A percentile compares a stretch with the other conserved stretches of the same genome.
phyloP scores from a whole-genome alignment of 129 eudicot genomes.

The Pittosporum tobira region DNA sequence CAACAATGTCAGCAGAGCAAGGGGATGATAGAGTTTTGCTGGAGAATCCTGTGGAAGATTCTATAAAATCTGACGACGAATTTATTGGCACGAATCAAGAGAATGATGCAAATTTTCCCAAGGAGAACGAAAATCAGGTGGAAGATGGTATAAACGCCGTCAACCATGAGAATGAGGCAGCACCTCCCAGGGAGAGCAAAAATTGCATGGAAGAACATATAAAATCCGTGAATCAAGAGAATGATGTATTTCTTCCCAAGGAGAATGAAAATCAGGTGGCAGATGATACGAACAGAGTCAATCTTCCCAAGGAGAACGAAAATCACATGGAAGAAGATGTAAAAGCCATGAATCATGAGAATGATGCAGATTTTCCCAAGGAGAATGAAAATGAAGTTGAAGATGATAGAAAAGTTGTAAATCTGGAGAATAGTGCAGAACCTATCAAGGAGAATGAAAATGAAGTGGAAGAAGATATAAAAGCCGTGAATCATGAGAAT shows the following conservation, averaged over 20 bases:
- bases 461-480: too few species aligned
- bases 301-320: constrained; percentile 32
- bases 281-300: constrained; percentile 12
- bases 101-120: constrained; percentile 20
- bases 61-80: constrained; percentile 17
- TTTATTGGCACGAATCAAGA: constrained; percentile 17
- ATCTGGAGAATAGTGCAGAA: constrained; percentile 19
- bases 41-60: constrained; percentile 34
- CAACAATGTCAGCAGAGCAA: constrained; percentile 40
- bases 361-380: constrained; percentile 21
- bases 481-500: too few species aligned
- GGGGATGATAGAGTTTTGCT: constrained; percentile 19
- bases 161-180: constrained; percentile 21
- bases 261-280: too few species aligned
- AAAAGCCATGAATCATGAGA: constrained; percentile 18
- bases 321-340: too few species aligned
- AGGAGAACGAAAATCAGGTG: constrained; percentile 33
- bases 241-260: too few species aligned
- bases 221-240: too few species aligned
- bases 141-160: constrained; percentile 25
- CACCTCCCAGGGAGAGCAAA: constrained; percentile 31
- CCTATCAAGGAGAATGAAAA: constrained; percentile 33
- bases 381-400: constrained; percentile 33
- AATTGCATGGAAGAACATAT: too few species aligned
- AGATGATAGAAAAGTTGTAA: constrained; percentile 22